Base-by-base conservation (phyloP, 2,329 filamentous ascomycete genomes). In the Arthrobotrys megalospora region DNA sequence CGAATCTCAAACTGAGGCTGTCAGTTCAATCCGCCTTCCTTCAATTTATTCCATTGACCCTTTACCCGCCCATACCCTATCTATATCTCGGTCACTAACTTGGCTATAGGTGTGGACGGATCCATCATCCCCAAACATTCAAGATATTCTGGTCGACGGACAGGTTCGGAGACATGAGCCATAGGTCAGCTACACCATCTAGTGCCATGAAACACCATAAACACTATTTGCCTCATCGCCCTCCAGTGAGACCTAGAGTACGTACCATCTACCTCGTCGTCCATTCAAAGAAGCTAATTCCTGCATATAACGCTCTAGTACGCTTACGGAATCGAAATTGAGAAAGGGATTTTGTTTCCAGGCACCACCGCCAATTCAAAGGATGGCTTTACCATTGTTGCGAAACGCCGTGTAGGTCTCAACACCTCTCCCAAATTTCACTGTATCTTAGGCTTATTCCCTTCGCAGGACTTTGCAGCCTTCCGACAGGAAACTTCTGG, bases 81-180 rank as follows among this genome's bases (percentile, higher is more conserved):
- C 12, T n/a, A 3, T 6, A 24, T 8, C 10, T 3, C 16, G n/a
- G 50, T 34, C 6, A 11, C 34, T 58, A 12, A 58, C 32, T 6
- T 38, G 6, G 6, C 16, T 38, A 6, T 38, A 60, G 55, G n/a
- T 43, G 36, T 28, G 34, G 34, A 3, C 8, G 6, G n/a, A 10
- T 14, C 24, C 43, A n/a, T 11, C 24, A 21, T 36, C 16, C 55
- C 6, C 36, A 24, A 19, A 24, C 16, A 2, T 16, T 60, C 34
- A 60, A 16, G 14, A n/a, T 60, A 43, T 43, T 41, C 10, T 60
- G 55, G 55, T 3, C 36, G 6, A n/a, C 53, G 7, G 36, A 38
- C 6, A n/a, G 16, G 10, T 60, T 60, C 10, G n/a, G 6, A 14
- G 53, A 60, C 19, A n/a, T 43, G n/a, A 60, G 3, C n/a, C 55